Conservation (phyloP, 2,329 filamentous ascomycete species). For the Cryoendolithus antarcticus region DNA sequence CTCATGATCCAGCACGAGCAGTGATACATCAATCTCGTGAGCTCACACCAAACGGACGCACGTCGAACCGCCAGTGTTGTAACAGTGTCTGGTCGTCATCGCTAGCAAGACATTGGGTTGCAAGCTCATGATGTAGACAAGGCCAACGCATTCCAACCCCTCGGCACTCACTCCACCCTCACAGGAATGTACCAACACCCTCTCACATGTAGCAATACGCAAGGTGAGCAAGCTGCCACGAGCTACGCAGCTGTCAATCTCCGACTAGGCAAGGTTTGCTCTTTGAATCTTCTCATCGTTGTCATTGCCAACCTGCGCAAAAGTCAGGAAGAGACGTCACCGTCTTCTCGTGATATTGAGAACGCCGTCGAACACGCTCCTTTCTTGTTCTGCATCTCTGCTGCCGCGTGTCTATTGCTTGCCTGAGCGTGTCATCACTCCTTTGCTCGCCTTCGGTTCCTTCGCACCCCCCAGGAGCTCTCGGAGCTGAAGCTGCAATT, state of each 20-base stretch:
- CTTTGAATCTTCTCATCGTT: conserved; percentile 3
- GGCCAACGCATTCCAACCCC: conserved; percentile 14
- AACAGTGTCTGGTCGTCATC: no score
- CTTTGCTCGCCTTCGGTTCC: background rate
- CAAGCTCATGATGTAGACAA: background rate
- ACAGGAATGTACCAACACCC: conserved; percentile 12
- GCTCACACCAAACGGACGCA: no score
- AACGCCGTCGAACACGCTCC: background rate
- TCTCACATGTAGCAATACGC: conserved; percentile 7
- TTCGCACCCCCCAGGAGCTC: background rate
- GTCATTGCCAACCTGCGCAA: background rate
- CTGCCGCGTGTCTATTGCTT: background rate
- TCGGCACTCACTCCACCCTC: conserved; percentile 6
- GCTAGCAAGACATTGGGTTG: no score
- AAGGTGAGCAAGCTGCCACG: conserved; percentile 10
- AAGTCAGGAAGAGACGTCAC: background rate
- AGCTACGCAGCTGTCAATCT: conserved; percentile 1
- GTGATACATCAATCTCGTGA: no score
- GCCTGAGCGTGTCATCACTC: background rate
- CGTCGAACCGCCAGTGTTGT: no score
- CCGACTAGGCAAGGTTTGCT: conserved; percentile 4
- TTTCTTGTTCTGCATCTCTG: background rate
- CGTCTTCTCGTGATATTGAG: background rate
- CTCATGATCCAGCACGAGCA: background rate
- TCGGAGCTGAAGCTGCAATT: no score